Base-by-base conservation (phyloP, 192 early-diverging fungal genomes). In the Coemansia sp. region DNA sequence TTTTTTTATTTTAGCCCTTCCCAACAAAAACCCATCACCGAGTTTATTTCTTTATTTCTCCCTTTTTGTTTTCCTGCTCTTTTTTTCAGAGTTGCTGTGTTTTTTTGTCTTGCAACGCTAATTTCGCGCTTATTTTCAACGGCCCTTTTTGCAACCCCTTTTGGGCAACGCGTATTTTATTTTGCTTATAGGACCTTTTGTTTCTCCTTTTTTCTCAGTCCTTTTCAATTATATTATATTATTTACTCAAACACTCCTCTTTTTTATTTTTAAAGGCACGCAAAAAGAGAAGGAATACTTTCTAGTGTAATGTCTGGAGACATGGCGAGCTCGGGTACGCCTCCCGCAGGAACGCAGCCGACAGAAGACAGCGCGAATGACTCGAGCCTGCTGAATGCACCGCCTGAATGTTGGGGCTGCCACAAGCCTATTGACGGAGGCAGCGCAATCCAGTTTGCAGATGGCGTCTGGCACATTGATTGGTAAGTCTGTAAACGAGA, bases 391-490 rank as follows among this genome's bases (percentile, higher is more conserved):
- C 66, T 79, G 0, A 73, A 32, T 50, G 49, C 78, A 2, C 69
- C 73, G 3, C 78, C 78, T 19, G 69, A 75, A 64, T 91, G 90
- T 65, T 84, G 85, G 75, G 90, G 88, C 13, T 91, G 90, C 62
- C 67, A 82, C 39, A 69, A 70, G 24, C 64, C 82, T 27, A 90
- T 91, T 61, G 87, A 90, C 64, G 90, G 88, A 46, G 88, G 88
- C 45, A 87, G 85, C 57, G 90, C 89, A 23, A 86, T 91, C 59
- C 85, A 88, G 49, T 91, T 91, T 81, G 90, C 88, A 18, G 90
- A 91, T 46, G 86, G 88, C 27, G 78, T 91, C 6, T 91, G 88
- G 86, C 90, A 91, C 77, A 85, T 90, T 67, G 81, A 89, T 60
- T 91, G 90, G 90, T 89, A 89, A 11, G 25, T n/a, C 22, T 71